These are phyloP conservation scores for Paramyrothecium sp. DNA, from an alignment of 2,329 filamentous ascomycete genomes.

Conservation along the genomic window DNA sequence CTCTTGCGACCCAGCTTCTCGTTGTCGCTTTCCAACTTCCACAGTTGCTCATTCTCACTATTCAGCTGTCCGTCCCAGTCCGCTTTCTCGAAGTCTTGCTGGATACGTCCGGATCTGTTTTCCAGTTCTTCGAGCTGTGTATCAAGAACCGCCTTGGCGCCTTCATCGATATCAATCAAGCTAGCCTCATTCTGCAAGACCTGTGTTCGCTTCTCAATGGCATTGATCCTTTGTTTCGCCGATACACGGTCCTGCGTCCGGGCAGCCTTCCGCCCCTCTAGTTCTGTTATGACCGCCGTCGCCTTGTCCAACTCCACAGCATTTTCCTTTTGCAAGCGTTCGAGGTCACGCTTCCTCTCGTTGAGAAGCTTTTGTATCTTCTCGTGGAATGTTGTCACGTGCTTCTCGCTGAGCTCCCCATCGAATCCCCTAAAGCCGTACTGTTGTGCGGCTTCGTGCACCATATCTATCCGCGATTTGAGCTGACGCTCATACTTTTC, in stretches of 20 bases:
- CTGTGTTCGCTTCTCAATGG: conserved; percentile 69
- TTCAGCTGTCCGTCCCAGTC: conserved; percentile 72
- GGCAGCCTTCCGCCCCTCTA: conserved; percentile 72
- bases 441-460: conserved; percentile 72
- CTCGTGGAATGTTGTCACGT: conserved; percentile 75
- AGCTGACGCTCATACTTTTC: conserved; percentile 83
- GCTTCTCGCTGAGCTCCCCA: conserved; percentile 69
- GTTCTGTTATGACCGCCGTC: conserved; percentile 68
- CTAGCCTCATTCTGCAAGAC: conserved; percentile 67
- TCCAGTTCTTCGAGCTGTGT: conserved; percentile 70
- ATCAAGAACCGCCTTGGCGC: conserved; percentile 74
- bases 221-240: conserved; percentile 68
- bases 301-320: conserved; percentile 72
- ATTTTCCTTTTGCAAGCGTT: conserved; percentile 70
- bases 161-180: conserved; percentile 81
- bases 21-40: conserved; percentile 68
- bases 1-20: conserved; percentile 74
- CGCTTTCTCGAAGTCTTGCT: conserved; percentile 59
- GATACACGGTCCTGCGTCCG: conserved; percentile 72
- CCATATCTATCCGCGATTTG: conserved; percentile 66
- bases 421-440: conserved; percentile 87
- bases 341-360: conserved; percentile 78
- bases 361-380: conserved; percentile 71
- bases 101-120: conserved; percentile 58
- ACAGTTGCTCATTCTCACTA: conserved; percentile 62